phyloP scores from a whole-genome alignment of 768 basidiomycete genomes.

The Auricularia auricula-judae region DNA sequence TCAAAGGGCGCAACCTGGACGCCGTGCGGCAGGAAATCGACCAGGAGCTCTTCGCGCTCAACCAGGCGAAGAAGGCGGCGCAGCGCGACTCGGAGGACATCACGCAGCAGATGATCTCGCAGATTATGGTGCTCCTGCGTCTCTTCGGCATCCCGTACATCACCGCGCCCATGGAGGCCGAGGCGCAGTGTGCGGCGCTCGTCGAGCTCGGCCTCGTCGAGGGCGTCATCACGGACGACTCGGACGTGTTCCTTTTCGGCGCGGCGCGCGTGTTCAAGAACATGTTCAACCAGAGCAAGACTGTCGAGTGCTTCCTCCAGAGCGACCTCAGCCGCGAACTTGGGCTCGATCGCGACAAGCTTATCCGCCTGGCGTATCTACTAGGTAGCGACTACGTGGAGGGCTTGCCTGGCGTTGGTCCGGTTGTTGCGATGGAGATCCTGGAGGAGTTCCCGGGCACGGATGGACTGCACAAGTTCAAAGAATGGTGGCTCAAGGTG shows the following conservation, averaged over 20 bases:
- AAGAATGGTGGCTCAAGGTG: conserved; percentile 89
- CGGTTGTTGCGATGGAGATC: conserved; percentile 93
- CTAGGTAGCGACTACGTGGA: conserved; percentile 96
- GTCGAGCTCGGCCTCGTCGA: conserved; percentile 80
- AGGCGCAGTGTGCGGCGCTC: conserved; percentile 94
- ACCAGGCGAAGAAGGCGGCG: conserved; percentile 76
- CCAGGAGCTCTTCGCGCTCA: conserved; percentile 73
- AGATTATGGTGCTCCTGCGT: conserved; percentile 70
- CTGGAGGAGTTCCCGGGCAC: conserved; percentile 86
- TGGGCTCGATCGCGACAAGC: conserved; percentile 72
- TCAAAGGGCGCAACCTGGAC: conserved; percentile 77
- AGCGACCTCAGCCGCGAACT: conserved; percentile 80
- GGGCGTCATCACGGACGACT: conserved; percentile 97
- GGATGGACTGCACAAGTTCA: conserved; percentile 76
- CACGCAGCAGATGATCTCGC: conserved; percentile 87
- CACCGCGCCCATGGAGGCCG: conserved; percentile 98
- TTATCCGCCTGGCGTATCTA: conserved; percentile 84
- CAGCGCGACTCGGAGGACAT: conserved; percentile 93
- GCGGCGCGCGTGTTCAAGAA: conserved; percentile 92
- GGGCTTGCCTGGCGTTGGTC: conserved; percentile 84
- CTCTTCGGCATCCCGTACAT: conserved; percentile 97
- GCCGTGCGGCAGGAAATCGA: conserved; percentile 82
- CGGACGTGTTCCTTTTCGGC: conserved; percentile 97
- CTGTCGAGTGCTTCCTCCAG: conserved; percentile 89
- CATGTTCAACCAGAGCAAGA: conserved; percentile 99